Base-by-base conservation (phyloP, 1,284 basidiomycete species). In the Ganoderma boninense region DNA sequence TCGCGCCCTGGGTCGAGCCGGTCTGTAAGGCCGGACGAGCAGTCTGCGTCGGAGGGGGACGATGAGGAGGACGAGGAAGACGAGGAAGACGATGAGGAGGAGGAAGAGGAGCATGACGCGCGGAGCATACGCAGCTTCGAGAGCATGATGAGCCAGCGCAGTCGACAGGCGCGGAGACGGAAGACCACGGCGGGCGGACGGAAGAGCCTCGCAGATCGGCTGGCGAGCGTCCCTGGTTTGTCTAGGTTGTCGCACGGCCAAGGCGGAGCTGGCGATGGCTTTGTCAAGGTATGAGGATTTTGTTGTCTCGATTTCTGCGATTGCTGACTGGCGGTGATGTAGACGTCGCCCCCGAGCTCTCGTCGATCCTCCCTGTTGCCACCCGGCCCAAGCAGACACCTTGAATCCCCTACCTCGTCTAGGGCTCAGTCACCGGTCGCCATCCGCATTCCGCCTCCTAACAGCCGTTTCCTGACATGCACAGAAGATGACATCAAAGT, bases 111-210 rank as follows among this genome's bases (percentile, higher is more conserved):
- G 29, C 82, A 85, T 65, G 89, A 92, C 78, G 77, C 87, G 60
- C 86, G 90, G 81, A 94, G 92, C 75, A 94, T 95, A 67, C 84
- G 87, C 73, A 95, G 92, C 78, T 95, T 96, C 76, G 92, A 93
- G 82, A 94, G 89, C 74, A 94, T 95, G 92, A 84, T 94, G 86
- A 90, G 85, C 76, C 80, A 82, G 23, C 82, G 84, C 66, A 84
- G 84, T 69, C 79, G 80, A 77, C 84, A 77, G 73, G 80, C 73
- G 75, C 80, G 76, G 63, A 77, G 75, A 70, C 77, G 74, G 69
- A 76, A 76, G 67, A 73, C 65, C 64, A 75, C 70, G 61, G 74
- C 73, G 62, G 81, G 82, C 66, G 54, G 38, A 2, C 82, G 90
- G 74, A 91, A 87, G 82, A 94, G 88, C 76, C 80, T 96, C 59